These are phyloP conservation scores for Spathaspora sp. DNA, from an alignment of 1,139 yeast genomes.

Conservation along the genomic window DNA sequence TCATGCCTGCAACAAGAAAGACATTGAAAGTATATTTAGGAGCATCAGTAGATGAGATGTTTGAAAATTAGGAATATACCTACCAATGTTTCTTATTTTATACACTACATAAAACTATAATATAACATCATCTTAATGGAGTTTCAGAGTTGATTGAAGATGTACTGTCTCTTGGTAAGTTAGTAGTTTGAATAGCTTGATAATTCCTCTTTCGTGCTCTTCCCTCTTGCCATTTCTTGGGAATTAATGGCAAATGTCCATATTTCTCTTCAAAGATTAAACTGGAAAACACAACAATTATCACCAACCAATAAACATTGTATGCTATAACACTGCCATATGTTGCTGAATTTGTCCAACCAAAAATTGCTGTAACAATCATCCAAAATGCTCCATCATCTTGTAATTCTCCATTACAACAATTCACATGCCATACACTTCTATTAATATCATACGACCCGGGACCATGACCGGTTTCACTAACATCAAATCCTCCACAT, in stretches of 20 bases:
- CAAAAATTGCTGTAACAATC: conserved; percentile 45
- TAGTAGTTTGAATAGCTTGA: conserved; percentile 10
- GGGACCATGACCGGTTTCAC: conserved; percentile 50
- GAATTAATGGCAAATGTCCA: conserved; percentile 43
- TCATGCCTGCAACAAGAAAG: conserved; percentile 65
- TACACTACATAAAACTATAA: background rate
- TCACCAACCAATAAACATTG: conserved; percentile 36
- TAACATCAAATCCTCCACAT: conserved; percentile 47
- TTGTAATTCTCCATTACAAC: conserved; percentile 45
- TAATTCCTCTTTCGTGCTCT: conserved; percentile 48
- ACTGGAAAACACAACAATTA: conserved; percentile 23
- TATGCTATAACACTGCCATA: conserved; percentile 45
- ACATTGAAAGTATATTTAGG: conserved; percentile 66
- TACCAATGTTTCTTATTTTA: conserved; percentile 1
- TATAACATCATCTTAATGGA: conserved; percentile 17
- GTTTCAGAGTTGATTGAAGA: conserved; percentile 29
- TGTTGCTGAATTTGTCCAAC: conserved; percentile 52
- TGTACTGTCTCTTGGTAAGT: conserved; percentile 21
- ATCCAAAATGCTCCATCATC: conserved; percentile 48
- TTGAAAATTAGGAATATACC: conserved; percentile 19
- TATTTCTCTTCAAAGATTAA: conserved; percentile 32
- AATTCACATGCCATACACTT: conserved; percentile 49
- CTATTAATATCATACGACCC: conserved; percentile 42
- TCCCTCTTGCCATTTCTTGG: conserved; percentile 53
- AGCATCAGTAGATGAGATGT: conserved; percentile 58